Evolutionary conservation across 148 eudicot species (phyloP).

Genomic region (Chenopodium formosanum): DNA sequence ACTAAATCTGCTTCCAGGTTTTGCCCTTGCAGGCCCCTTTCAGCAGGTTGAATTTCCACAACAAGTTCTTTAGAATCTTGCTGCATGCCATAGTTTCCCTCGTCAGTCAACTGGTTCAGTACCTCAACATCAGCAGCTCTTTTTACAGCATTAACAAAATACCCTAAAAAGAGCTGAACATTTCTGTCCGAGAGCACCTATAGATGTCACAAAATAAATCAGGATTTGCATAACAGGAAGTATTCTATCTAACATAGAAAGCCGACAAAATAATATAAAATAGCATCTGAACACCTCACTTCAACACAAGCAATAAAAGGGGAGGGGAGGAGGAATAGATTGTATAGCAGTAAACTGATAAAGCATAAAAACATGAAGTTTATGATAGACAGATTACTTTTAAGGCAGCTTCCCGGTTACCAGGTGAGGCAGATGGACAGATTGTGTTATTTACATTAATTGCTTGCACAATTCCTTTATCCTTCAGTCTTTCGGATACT

Average conservation of each 20-base stretch:
- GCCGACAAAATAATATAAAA: not conserved
- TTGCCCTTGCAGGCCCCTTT: constrained; percentile 60
- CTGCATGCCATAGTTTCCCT: constrained; percentile 19
- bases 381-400: constrained; percentile 45
- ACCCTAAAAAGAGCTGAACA: constrained; percentile 74
- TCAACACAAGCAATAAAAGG: not conserved
- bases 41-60: constrained; percentile 76
- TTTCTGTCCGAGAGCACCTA: constrained; percentile 86
- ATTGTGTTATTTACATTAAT: constrained; percentile 62
- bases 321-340: not conserved
- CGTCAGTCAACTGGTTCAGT: constrained; percentile 13
- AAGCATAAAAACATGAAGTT: not conserved
- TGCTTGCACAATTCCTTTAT: constrained; percentile 80
- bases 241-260: constrained; percentile 1
- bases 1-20: constrained; percentile 82
- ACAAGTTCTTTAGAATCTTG: constrained; percentile 45
- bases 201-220: constrained; percentile 16
- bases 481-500: constrained; percentile 78
- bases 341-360: not conserved
- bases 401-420: constrained; percentile 83
- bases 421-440: constrained; percentile 81
- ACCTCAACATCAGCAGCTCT: constrained; percentile 29
- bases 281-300: not conserved
- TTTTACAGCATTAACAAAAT: constrained; percentile 60
- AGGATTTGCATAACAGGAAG: not conserved